Conservation (phyloP, 768 basidiomycete species). For the Leccinum incarnatum region DNA sequence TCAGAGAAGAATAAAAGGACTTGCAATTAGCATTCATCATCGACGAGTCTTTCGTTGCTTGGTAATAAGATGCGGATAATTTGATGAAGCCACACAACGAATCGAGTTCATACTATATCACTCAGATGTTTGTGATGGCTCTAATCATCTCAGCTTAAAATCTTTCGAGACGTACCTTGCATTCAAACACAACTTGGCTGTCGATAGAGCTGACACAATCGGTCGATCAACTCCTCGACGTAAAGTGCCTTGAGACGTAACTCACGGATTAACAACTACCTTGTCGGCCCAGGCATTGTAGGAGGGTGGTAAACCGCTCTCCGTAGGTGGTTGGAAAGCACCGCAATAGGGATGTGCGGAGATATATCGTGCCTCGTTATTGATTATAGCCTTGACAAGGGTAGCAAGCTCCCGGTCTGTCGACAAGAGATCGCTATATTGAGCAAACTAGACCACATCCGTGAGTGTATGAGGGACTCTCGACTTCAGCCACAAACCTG, state of each 20-base stretch:
- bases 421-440: constrained; percentile 59
- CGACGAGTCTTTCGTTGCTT: constrained; percentile 66
- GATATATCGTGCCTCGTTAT: constrained; percentile 74
- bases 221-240: not conserved
- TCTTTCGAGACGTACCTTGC: constrained; percentile 52
- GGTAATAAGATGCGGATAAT: constrained; percentile 68
- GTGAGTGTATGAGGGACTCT: not conserved
- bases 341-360: constrained; percentile 76
- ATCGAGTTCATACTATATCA: constrained; percentile 68
- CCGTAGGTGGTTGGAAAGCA: constrained; percentile 76
- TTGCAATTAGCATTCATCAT: constrained; percentile 71
- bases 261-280: constrained; percentile 74
- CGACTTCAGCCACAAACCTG: constrained; percentile 43
- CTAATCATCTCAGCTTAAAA: not conserved
- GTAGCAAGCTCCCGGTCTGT: constrained; percentile 57
- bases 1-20: constrained; percentile 16
- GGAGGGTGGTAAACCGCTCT: constrained; percentile 62
- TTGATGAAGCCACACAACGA: constrained; percentile 79
- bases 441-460: constrained; percentile 52
- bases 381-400: constrained; percentile 78
- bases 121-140: not conserved
- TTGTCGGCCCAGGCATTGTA: constrained; percentile 68
- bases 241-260: constrained; percentile 2
- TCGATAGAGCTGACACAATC: constrained; percentile 52
- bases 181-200: constrained; percentile 72